Base-by-base conservation (phyloP, 2,329 filamentous ascomycete genomes). In the Aspergillus costaricaensis region DNA sequence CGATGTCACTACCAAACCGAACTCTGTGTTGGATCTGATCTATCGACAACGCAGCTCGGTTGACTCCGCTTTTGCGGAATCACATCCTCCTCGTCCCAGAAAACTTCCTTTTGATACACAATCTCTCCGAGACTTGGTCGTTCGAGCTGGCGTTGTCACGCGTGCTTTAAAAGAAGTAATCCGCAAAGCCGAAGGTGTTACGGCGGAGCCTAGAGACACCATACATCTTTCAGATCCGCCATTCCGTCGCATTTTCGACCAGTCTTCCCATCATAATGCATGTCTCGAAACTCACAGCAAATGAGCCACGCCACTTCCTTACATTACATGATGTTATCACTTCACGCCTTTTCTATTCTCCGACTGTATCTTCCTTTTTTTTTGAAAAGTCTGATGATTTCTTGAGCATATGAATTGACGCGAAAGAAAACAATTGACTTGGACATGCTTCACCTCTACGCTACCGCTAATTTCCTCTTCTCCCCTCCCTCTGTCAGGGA, bases 101-200 rank as follows among this genome's bases (percentile, higher is more conserved):
- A 88, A 88, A 67, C 81, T 88, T n/a, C 85, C 85, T 0, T 89
- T 89, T 68, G 86, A 88, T 68, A 88, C 86, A 2, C 84, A 84
- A 25, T 88, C 86, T 47, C 79, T 89, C 14, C 81, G 82, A 65
- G 84, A 87, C 68, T 84, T 89, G 58, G 86, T 89, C 25, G 70
- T 78, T 27, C 77, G 80, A 44, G 80, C 80, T 15, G 79, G 80
- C 17, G 79, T 80, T 30, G 78, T 82, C 47, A 82, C 79, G 17
- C 74, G 80, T 50, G 77, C 80, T 12, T 65, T 82, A 56, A 82
- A 82, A 64, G 80, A 82, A 60, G 77, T 81, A 51, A 76, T 82
- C 48, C 79, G 80, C 60, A 80, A 78, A 69, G 80, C 80, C 44
- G 80, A 82, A 63, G 77, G 77, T n/a, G 79, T 81, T 14, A 69